phyloP scores from a whole-genome alignment of 2,329 filamentous ascomycete genomes.

The Neofusicoccum sp. region DNA sequence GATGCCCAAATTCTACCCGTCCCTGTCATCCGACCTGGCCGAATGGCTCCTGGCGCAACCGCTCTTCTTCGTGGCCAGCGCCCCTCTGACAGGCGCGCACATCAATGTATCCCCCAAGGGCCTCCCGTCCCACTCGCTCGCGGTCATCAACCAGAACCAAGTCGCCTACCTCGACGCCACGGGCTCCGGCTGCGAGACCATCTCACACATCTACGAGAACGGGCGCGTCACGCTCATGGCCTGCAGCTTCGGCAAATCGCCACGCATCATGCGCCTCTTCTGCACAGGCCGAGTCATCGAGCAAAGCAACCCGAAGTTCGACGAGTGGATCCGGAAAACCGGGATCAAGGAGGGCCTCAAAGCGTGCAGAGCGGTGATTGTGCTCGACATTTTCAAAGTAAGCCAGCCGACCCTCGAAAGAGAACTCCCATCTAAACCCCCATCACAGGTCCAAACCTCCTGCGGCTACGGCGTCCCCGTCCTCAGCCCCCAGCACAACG shows the following conservation, averaged over 20 bases:
- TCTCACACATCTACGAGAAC: conserved; percentile 76
- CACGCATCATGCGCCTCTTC: conserved; percentile 67
- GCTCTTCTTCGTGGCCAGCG: conserved; percentile 75
- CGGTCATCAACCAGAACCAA: conserved; percentile 60
- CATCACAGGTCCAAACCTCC: conserved; percentile 59
- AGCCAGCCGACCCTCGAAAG: neutral
- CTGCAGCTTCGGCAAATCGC: conserved; percentile 62
- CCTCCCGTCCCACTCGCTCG: conserved; percentile 63
- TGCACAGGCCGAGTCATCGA: conserved; percentile 64
- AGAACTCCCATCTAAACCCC: neutral
- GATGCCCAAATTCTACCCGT: conserved; percentile 64
- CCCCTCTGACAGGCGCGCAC: conserved; percentile 67
- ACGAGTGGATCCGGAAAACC: conserved; percentile 46
- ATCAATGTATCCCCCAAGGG: conserved; percentile 80
- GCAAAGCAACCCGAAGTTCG: conserved; percentile 52
- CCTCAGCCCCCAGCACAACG: conserved; percentile 40
- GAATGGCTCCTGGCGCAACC: conserved; percentile 68
- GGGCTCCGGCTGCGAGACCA: conserved; percentile 75
- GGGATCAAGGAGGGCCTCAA: conserved; percentile 47
- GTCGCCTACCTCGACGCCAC: conserved; percentile 74
- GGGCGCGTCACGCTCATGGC: conserved; percentile 76
- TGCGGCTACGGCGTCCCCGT: conserved; percentile 68
- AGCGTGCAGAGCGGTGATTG: conserved; percentile 56
- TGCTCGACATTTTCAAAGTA: conserved; percentile 64
- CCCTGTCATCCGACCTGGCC: conserved; percentile 58